Base-by-base conservation (phyloP, 2,329 filamentous ascomycete genomes). In the Aspergillus sojae region DNA sequence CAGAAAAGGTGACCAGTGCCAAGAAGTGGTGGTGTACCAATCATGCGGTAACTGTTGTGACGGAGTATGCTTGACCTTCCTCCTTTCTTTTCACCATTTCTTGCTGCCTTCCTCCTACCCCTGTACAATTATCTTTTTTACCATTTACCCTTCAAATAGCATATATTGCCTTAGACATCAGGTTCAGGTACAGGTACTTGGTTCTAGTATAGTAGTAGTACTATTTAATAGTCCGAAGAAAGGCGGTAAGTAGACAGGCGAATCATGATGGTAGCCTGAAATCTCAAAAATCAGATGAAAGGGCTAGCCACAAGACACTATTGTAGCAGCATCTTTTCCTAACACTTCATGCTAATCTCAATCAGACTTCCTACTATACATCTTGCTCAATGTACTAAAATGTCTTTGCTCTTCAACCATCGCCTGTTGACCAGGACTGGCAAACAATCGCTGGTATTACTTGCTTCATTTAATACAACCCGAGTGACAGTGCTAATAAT, bases 371-470 rank as follows among this genome's bases (percentile, higher is more conserved):
- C 39, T 41, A 41, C 19, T 41, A 6, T 55, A n/a, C n/a, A 10
- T 39, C 32, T 23, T 39, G 12, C 5, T 39, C 19, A 6, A 26
- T 55, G 12, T 16, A 39, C 26, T 52, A 39, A 63, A 21, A 67
- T 67, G 65, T 55, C 63, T 2, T 32, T 53, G 5, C 26, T 57
- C 19, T 58, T 64, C 14, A 58, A 62, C 39, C 5, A 53, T 19
- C 57, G 53, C 2, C 54, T 59, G 12, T 45, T 68, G 19, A 19
- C 55, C 19, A 36, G 58, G n/a, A 50, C 41, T 30, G 36, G 56
- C 52, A 64, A 56, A 36, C 61, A 57, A 36, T 60, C 64, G 11
- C 66, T 65, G 64, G 66, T 68, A 66, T 46, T 57, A 21, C 32
- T 30, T 11, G 11, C 23, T 39, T 32, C 34, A 28, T n/a, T 21